These are phyloP conservation scores for Crithidia mellificae DNA, from an alignment of 208 protist species.

Conservation along the genomic window DNA sequence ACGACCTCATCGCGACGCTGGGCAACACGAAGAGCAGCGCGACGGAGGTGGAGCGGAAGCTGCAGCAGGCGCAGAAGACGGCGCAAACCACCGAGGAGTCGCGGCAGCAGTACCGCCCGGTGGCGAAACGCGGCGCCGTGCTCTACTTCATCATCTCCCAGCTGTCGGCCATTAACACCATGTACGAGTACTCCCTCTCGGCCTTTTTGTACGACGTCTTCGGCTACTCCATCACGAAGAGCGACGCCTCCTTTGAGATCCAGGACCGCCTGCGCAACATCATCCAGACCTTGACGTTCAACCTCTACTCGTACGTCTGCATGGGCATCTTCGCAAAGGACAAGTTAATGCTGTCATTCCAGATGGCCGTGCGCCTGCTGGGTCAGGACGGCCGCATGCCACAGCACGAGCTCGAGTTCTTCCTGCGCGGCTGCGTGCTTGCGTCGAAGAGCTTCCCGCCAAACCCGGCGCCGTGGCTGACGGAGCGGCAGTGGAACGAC, in stretches of 20 bases:
- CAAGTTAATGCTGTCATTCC: conserved; percentile 98
- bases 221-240: conserved; percentile 93
- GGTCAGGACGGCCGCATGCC: conserved; percentile 84
- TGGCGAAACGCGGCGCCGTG: conserved; percentile 96
- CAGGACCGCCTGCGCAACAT: conserved; percentile 97
- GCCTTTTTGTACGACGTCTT: conserved; percentile 98
- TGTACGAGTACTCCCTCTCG: conserved; percentile 99
- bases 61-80: conserved; percentile 95
- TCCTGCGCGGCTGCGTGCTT: conserved; percentile 97
- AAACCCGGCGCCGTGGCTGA: conserved; percentile 92
- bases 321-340: conserved; percentile 98
- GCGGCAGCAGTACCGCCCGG: conserved; percentile 95
- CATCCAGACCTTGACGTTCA: conserved; percentile 95
- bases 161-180: conserved; percentile 96
- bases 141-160: conserved; percentile 98
- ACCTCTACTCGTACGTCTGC: conserved; percentile 98
- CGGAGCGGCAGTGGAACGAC: conserved; percentile 97
- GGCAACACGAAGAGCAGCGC: conserved; percentile 98
- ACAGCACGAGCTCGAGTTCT: conserved; percentile 96
- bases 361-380: conserved; percentile 97
- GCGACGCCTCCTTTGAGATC: conserved; percentile 92
- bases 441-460: conserved; percentile 90
- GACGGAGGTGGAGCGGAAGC: conserved; percentile 95
- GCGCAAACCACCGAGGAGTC: conserved; percentile 95
- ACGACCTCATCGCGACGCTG: conserved; percentile 97